These are phyloP conservation scores for Hyaloscypha hepaticicola DNA, from an alignment of 495 filamentous ascomycete species.

Conservation along the genomic window DNA sequence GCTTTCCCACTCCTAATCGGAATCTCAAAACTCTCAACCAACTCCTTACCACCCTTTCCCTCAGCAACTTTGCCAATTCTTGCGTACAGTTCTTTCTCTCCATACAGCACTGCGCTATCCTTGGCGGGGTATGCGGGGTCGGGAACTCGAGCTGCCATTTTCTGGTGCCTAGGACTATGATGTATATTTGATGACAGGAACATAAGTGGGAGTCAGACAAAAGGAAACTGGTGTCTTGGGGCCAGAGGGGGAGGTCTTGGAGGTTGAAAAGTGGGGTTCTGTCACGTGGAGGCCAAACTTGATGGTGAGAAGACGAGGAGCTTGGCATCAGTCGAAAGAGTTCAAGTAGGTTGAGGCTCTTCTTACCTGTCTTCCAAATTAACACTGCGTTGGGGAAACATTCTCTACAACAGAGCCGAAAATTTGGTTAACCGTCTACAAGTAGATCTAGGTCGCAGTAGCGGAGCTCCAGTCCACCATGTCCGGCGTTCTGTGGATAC, in stretches of 20 bases:
- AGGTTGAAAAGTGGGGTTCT: background rate
- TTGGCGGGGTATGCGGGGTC: constrained; percentile 48
- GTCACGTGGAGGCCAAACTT: background rate
- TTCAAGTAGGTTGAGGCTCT: too few species aligned
- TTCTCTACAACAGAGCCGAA: too few species aligned
- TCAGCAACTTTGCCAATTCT: constrained; percentile 34
- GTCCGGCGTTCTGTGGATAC: background rate
- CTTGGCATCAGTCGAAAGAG: background rate
- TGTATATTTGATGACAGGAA: background rate
- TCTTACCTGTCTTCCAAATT: too few species aligned
- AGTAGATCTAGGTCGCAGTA: too few species aligned
- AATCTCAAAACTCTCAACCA: constrained; percentile 44
- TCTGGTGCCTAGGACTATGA: background rate
- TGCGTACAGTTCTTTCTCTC: constrained; percentile 43
- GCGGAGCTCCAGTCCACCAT: too few species aligned
- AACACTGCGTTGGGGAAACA: too few species aligned
- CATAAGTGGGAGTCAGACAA: background rate
- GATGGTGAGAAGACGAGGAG: too few species aligned
- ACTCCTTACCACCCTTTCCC: constrained; percentile 32
- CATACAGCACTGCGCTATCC: constrained; percentile 41
- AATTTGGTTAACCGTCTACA: too few species aligned
- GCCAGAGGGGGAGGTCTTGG: background rate
- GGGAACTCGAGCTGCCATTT: constrained; percentile 14
- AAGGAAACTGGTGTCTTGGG: background rate
- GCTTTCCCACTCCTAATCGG: constrained; percentile 60